A percentile compares a stretch with the other conserved stretches of the same genome.
phyloP scores from a whole-genome alignment of 192 early-diverging fungal genomes.

The Piromyces sp. region DNA sequence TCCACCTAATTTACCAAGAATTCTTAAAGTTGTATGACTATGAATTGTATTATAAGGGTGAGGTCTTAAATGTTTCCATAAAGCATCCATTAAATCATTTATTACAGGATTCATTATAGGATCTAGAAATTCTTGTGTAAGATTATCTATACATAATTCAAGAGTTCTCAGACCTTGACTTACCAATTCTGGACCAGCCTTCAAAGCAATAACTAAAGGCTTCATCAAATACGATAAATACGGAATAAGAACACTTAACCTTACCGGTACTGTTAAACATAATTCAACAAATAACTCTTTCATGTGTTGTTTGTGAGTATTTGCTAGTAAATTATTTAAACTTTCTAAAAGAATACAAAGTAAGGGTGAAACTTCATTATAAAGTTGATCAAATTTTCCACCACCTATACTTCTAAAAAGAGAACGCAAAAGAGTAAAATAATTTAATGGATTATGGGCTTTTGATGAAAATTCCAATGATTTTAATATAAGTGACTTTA shows the following conservation, averaged over 20 bases:
- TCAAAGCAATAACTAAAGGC: conserved; percentile 82
- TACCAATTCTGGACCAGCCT: conserved; percentile 83
- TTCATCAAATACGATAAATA: conserved; percentile 88
- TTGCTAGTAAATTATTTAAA: conserved; percentile 64
- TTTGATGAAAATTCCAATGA: conserved; percentile 67
- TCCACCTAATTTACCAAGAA: conserved; percentile 96
- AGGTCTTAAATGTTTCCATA: conserved; percentile 83
- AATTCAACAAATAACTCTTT: conserved; percentile 94
- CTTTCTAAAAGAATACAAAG: conserved; percentile 79
- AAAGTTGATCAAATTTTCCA: conserved; percentile 83
- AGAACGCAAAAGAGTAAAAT: conserved; percentile 75
- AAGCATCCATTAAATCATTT: conserved; percentile 79
- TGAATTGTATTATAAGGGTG: conserved; percentile 67
- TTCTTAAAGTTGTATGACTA: conserved; percentile 69
- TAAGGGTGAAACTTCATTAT: conserved; percentile 88
- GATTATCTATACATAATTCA: conserved; percentile 94
- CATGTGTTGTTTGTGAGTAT: conserved; percentile 68
- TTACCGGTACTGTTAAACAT: conserved; percentile 89
- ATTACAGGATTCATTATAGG: conserved; percentile 88
- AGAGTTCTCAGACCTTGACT: conserved; percentile 86
- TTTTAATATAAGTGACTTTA: conserved; percentile 73
- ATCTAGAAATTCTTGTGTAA: conserved; percentile 91
- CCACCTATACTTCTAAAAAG: conserved; percentile 94
- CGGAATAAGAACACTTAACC: conserved; percentile 79
- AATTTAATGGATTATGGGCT: conserved; percentile 74